Percentiles rank a stretch among this genome's conserved stretches.
Evolutionary conservation across 441 rosid genomes (phyloP).

Genomic region (Gossypium gossypioides): DNA sequence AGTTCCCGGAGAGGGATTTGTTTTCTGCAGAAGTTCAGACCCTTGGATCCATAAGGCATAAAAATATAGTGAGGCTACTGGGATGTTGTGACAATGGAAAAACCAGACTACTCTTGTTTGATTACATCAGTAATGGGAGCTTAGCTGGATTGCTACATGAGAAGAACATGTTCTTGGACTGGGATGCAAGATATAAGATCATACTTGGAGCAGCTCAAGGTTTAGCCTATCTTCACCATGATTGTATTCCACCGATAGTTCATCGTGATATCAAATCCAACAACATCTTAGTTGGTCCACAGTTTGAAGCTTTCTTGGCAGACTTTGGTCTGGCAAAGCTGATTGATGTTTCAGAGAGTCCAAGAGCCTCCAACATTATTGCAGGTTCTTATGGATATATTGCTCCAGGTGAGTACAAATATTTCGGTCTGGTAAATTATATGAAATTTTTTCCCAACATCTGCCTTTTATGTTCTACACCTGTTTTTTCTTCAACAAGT

Average conservation of each 20-base stretch:
- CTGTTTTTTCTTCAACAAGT: neutral
- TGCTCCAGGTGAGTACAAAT: conserved; percentile 50
- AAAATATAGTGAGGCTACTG: conserved; percentile 57
- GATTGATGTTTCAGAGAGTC: conserved; percentile 39
- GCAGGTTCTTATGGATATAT: conserved; percentile 76
- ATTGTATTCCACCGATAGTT: conserved; percentile 52
- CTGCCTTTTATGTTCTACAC: neutral
- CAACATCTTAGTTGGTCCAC: conserved; percentile 58
- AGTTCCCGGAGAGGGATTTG: conserved; percentile 43
- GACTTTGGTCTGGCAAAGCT: conserved; percentile 69
- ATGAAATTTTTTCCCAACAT: neutral
- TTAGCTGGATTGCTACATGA: conserved; percentile 51
- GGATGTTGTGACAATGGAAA: conserved; percentile 57
- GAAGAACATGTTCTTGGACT: conserved; percentile 37
- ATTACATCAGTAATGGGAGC: conserved; percentile 59
- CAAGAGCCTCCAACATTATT: conserved; percentile 33
- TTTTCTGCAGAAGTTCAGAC: conserved; percentile 61
- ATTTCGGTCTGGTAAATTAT: neutral
- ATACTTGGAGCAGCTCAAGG: conserved; percentile 58
- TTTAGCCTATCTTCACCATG: conserved; percentile 62
- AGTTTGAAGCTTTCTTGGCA: conserved; percentile 53
- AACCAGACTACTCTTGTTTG: conserved; percentile 51
- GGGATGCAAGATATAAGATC: conserved; percentile 63
- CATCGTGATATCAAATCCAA: conserved; percentile 64
- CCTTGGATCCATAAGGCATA: conserved; percentile 63